These are phyloP conservation scores for Talaromyces sp. DNA, from an alignment of 2,329 filamentous ascomycete genomes.

Conservation along the genomic window DNA sequence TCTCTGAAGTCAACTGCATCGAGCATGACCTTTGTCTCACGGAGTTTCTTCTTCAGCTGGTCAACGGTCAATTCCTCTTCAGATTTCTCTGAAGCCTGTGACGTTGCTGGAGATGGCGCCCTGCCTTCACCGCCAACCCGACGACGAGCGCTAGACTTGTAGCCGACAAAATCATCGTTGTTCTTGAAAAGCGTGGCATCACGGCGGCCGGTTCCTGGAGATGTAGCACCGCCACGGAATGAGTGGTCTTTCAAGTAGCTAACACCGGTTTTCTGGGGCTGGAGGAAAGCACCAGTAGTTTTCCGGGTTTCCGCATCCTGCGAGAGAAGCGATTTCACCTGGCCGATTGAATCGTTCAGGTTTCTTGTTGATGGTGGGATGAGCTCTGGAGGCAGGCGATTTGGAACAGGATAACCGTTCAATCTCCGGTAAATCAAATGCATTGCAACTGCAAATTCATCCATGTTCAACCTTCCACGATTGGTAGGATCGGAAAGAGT, in stretches of 20 bases:
- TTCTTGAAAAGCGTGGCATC: constrained; percentile 97
- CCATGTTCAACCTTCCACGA: constrained; percentile 87
- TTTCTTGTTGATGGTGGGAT: constrained; percentile 93
- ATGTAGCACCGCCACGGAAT: constrained; percentile 63
- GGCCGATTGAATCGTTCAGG: constrained; percentile 85
- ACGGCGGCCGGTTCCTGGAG: constrained; percentile 63
- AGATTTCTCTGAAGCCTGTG: constrained; percentile 55
- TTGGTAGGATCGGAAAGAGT: constrained; percentile 91
- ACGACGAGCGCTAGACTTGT: constrained; percentile 87
- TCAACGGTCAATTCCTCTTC: constrained; percentile 81
- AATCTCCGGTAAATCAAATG: constrained; percentile 97
- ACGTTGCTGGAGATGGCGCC: constrained; percentile 76
- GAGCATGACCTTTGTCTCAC: constrained; percentile 87
- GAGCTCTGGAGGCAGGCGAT: constrained; percentile 81
- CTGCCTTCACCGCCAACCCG: constrained; percentile 64
- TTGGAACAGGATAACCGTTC: constrained; percentile 90
- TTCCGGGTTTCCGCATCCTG: constrained; percentile 88
- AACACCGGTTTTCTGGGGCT: constrained; percentile 95
- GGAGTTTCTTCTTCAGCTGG: constrained; percentile 85
- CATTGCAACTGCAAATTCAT: constrained; percentile 98
- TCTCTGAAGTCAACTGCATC: constrained; percentile 97
- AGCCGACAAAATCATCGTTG: constrained; percentile 87
- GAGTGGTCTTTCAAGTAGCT: constrained; percentile 97
- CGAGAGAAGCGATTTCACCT: constrained; percentile 82
- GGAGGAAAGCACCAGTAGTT: constrained; percentile 78